Evolutionary conservation across 2,329 filamentous ascomycete genomes (phyloP), one percentile per base, ranked within the genome.

Genomic region (Epichloe glyceriae): DNA sequence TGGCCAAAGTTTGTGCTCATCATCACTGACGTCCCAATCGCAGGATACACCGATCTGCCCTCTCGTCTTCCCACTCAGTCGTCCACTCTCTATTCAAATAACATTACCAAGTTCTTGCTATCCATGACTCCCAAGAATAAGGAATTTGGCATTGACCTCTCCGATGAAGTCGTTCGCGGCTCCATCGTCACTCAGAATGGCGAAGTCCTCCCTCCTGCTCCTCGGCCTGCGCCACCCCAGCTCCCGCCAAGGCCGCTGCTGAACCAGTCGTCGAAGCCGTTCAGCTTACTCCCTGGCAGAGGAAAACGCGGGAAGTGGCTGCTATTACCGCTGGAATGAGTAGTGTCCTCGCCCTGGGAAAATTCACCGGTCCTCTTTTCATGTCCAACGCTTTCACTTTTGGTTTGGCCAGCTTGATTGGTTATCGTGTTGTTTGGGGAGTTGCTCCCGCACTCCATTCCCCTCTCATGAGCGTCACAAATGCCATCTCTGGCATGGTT

Each of bases 401-500:
- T 65, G 82, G 84, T 15, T 72, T 95, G 44, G 87, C 89, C 46
- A 86, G 87, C 59, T 71, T 95, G 30, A 88, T 95, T 55, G 89
- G 88, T 7, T 95, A 95, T 62, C 80, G 88, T 46, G 87, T 87
- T 5, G 86, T 95, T 22, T 95, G 88, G 88, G 88, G 88, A 49
- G 88, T 95, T 12, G 72, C 74, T 0, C 88, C 88, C 7, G 87
- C 88, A 37, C 73, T 95, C 5, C 89, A 95, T 65, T 91, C 86
- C 2, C 89, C 88, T 1, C 71, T 95, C 5, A 95, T 95, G 89
- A 90, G 85, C 58, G 88, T 94, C 37, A 95, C 89, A 7, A 95
- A 95, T 64, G 89, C 89, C 30, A 95, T 95, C 58, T 93, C 87
- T 34, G 88, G 85, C 67, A 88, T 95, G 85, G 89, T 95, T 33